Percentiles rank a stretch among this genome's conserved stretches.
These are phyloP conservation scores for Mollisia scopiformis DNA, from an alignment of 2,329 filamentous ascomycete species.

Conservation along the genomic window DNA sequence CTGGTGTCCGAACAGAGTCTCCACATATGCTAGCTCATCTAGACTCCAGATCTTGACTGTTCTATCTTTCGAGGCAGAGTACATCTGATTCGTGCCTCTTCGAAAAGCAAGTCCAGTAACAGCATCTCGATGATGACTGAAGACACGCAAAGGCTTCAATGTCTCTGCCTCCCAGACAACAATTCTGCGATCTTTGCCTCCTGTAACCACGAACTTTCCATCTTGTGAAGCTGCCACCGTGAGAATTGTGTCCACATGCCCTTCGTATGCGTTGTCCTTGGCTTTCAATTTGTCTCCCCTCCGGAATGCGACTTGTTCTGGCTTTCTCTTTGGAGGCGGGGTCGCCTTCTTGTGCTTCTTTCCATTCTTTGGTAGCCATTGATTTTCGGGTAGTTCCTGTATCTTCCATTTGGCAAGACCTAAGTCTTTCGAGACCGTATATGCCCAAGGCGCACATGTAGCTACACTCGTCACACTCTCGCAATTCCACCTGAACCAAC, in stretches of 20 bases:
- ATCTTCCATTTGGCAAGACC: slow-evolving; percentile 89
- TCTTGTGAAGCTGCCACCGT: slow-evolving; percentile 86
- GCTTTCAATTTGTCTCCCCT: slow-evolving; percentile 64
- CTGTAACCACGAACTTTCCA: slow-evolving; percentile 88
- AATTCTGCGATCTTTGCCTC: slow-evolving; percentile 80
- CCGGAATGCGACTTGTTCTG: slow-evolving; percentile 63
- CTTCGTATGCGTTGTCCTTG: slow-evolving; percentile 68
- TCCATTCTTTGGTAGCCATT: slow-evolving; percentile 56
- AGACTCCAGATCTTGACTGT: slow-evolving; percentile 96
- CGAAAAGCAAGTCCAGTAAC: slow-evolving; percentile 86
- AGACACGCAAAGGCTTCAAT: slow-evolving; percentile 78
- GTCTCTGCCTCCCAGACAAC: slow-evolving; percentile 86
- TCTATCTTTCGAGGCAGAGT: slow-evolving; percentile 86
- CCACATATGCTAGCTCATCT: slow-evolving; percentile 89
- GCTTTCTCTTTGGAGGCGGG: slow-evolving; percentile 62
- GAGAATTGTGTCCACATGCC: slow-evolving; percentile 81
- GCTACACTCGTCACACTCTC: slow-evolving; percentile 80
- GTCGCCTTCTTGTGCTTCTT: slow-evolving; percentile 58
- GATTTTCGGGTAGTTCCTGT: slow-evolving; percentile 64
- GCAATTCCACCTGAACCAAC: slow-evolving; percentile 78
- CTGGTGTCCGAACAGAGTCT: slow-evolving; percentile 95
- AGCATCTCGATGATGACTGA: slow-evolving; percentile 89
- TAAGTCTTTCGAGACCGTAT: slow-evolving; percentile 86
- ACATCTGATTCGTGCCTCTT: slow-evolving; percentile 86
- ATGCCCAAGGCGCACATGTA: slow-evolving; percentile 77